phyloP scores from a whole-genome alignment of 192 early-diverging fungal species.

The Coemansia sp. region DNA sequence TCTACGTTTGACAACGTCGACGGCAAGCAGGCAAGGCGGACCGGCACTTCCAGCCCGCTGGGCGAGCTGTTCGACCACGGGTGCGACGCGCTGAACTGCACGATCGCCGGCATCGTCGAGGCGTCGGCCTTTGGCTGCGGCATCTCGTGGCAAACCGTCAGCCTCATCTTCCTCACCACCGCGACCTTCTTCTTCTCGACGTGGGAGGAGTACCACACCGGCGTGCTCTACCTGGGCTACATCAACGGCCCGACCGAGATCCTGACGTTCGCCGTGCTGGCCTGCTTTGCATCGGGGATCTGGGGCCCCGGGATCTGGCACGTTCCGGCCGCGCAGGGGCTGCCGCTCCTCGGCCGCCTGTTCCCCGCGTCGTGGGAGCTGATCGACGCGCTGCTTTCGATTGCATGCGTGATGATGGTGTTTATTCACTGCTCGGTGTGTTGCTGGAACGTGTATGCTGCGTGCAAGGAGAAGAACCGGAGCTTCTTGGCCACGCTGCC shows the following conservation, averaged over 20 bases:
- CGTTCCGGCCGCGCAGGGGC: conserved; percentile 30
- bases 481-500: conserved; percentile 61
- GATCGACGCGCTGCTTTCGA: conserved; percentile 29
- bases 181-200: conserved; percentile 82
- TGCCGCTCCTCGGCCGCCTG: conserved; percentile 34
- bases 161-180: conserved; percentile 64
- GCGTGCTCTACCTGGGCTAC: conserved; percentile 77
- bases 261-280: conserved; percentile 65
- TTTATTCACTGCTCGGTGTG: conserved; percentile 45
- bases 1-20: conserved; percentile 90
- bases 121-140: conserved; percentile 74
- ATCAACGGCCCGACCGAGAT: conserved; percentile 88
- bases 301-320: conserved; percentile 56
- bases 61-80: conserved; percentile 87
- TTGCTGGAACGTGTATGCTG: conserved; percentile 50
- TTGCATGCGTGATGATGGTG: conserved; percentile 34
- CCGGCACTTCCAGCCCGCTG: conserved; percentile 72
- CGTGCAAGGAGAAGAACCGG: conserved; percentile 57
- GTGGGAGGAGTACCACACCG: conserved; percentile 90
- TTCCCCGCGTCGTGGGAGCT: conserved; percentile 49
- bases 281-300: conserved; percentile 68
- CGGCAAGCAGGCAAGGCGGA: conserved; percentile 81
- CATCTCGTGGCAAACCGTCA: conserved; percentile 61
- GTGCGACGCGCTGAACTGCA: conserved; percentile 84
- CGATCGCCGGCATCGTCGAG: conserved; percentile 70